These are phyloP conservation scores for Fraxinus latifolia DNA, from an alignment of 305 asterid genomes.

Conservation along the genomic window DNA sequence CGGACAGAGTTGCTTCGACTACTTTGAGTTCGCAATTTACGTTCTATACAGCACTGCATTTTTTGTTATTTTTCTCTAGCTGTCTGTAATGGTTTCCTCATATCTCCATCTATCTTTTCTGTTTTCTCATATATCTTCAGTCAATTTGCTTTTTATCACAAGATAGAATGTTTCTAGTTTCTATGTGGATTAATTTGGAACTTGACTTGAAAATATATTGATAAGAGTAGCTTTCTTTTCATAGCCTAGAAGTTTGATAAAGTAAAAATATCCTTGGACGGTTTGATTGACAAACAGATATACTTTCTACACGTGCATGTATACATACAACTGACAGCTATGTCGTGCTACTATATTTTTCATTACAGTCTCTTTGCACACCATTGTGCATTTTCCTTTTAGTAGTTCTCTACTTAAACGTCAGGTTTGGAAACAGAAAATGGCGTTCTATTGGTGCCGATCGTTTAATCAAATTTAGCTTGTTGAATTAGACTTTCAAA, in stretches of 20 bases:
- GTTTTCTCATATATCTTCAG: background rate
- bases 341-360: background rate
- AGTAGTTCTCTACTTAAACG: background rate
- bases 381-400: background rate
- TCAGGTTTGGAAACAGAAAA: background rate
- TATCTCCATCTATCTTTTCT: background rate
- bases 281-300: background rate
- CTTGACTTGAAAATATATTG: background rate
- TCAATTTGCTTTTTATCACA: background rate
- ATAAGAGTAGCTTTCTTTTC: background rate
- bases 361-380: background rate
- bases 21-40: background rate
- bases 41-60: background rate
- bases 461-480: background rate
- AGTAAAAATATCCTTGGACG: background rate
- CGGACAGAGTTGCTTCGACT: background rate
- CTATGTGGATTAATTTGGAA: background rate
- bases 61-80: background rate
- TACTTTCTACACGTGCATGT: background rate
- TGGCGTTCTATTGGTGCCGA: background rate
- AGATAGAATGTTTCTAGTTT: background rate
- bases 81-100: background rate
- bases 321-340: background rate
- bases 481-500: slow-evolving; percentile 7
- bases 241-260: background rate